These are phyloP conservation scores for Avicennia marina DNA, from an alignment of 257 asterid species.

Conservation along the genomic window DNA sequence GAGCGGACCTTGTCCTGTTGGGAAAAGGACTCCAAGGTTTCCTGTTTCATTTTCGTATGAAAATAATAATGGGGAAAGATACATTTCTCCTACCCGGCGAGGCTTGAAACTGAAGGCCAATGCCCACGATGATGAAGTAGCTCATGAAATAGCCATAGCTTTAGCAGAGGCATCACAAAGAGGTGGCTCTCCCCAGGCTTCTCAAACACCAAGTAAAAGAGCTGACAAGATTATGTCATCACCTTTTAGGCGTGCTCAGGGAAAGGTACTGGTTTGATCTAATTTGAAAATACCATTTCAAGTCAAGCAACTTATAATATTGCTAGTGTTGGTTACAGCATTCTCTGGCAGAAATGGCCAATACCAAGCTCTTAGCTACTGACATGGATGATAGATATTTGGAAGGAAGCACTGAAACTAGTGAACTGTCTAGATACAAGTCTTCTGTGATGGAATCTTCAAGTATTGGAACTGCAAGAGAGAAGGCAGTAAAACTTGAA, in stretches of 20 bases:
- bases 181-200: constrained; percentile 74
- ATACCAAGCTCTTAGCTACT: constrained; percentile 33
- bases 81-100: constrained; percentile 52
- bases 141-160: constrained; percentile 79
- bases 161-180: constrained; percentile 87
- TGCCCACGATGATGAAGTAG: constrained; percentile 73
- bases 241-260: constrained; percentile 49
- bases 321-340: constrained; percentile 30
- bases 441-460: constrained; percentile 32
- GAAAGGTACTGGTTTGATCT: constrained; percentile 45
- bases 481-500: constrained; percentile 34
- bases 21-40: constrained; percentile 91
- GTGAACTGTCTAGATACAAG: constrained; percentile 45
- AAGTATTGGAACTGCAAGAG: constrained; percentile 25
- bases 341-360: constrained; percentile 34
- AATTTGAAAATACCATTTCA: not conserved
- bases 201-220: constrained; percentile 61
- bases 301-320: constrained; percentile 17
- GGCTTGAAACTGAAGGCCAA: constrained; percentile 51
- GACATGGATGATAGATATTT: constrained; percentile 61
- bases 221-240: constrained; percentile 58
- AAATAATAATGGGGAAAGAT: constrained; percentile 39
- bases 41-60: constrained; percentile 68
- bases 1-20: constrained; percentile 72
- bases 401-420: constrained; percentile 77